Conservation (phyloP, 495 filamentous ascomycete genomes). For the Penicillium lagena region DNA sequence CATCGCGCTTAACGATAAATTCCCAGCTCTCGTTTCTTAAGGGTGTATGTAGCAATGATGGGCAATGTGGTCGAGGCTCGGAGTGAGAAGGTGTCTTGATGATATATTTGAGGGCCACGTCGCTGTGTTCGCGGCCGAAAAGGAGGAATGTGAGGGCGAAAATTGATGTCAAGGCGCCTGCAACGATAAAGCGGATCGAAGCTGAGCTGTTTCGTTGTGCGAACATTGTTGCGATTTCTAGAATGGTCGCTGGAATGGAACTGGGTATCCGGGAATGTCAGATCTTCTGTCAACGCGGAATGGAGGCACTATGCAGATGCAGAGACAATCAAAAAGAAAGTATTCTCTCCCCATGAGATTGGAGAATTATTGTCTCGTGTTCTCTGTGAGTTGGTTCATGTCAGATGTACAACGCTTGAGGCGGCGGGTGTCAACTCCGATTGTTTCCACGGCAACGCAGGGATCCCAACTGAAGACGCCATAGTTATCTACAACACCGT, state of each 20-base stretch:
- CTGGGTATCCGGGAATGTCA: too few species aligned
- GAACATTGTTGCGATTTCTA: slow-evolving; percentile 9
- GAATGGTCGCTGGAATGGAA: background rate
- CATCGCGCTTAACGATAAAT: slow-evolving; percentile 27
- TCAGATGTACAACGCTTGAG: background rate
- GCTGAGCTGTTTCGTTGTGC: slow-evolving; percentile 10
- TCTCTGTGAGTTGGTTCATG: background rate
- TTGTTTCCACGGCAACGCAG: slow-evolving; percentile 17
- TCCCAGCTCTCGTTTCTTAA: slow-evolving; percentile 19
- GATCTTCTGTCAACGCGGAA: too few species aligned
- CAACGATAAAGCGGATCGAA: slow-evolving; percentile 28
- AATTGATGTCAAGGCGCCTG: slow-evolving; percentile 22
- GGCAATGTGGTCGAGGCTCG: background rate
- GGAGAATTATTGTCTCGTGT: too few species aligned
- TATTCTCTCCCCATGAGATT: too few species aligned
- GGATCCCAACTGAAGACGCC: too few species aligned
- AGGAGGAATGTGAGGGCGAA: slow-evolving; percentile 27
- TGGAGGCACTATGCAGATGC: too few species aligned
- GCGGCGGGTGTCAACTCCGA: slow-evolving; percentile 5
- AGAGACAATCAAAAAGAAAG: too few species aligned
- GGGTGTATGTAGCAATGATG: background rate
- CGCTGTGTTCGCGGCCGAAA: slow-evolving; percentile 11
- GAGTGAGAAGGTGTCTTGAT: slow-evolving; percentile 8
- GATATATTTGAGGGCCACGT: slow-evolving; percentile 14
- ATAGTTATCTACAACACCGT: too few species aligned